Evolutionary conservation across 139 green algal genomes (phyloP).

Genomic region (Chlamydomonas incerta): DNA sequence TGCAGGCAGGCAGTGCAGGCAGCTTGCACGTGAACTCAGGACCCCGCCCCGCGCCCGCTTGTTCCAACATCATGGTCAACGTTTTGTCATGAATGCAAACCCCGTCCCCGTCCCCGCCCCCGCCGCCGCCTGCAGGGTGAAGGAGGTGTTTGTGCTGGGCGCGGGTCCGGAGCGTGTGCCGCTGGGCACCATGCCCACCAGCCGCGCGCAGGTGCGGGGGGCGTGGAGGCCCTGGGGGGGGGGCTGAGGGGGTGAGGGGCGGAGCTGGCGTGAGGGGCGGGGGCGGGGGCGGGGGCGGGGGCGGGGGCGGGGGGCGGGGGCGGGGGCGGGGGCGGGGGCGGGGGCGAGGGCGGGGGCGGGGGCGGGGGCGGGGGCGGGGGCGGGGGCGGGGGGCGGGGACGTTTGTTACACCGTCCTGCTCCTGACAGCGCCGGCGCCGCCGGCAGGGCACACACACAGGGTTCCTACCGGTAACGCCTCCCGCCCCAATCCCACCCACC

Average conservation of each 20-base stretch:
- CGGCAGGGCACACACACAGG: no score
- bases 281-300: neutral
- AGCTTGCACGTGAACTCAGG: no score
- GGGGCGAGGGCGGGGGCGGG: neutral
- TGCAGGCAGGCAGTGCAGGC: no score
- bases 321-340: neutral
- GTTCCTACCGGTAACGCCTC: no score
- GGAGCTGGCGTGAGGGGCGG: neutral
- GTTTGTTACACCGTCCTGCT: no score
- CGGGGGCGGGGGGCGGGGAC: no score
- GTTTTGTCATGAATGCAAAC: no score
- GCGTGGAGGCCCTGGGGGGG: neutral
- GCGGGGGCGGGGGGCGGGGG: neutral
- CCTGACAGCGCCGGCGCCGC: no score
- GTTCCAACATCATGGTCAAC: no score
- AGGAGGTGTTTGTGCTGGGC: conserved; percentile 36
- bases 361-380: neutral
- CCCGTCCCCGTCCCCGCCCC: neutral
- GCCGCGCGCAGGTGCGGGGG: conserved; percentile 17
- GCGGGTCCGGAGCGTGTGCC: conserved; percentile 1
- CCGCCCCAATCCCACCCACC: no score
- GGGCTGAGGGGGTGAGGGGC: neutral
- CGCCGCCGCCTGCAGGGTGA: neutral
- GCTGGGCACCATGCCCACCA: conserved; percentile 39
- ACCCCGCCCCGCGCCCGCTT: no score